A percentile compares a stretch with the other conserved stretches of the same genome.
Evolutionary conservation across 352 stramenopile genomes (phyloP).

Genomic region (Phytophthora citricola): DNA sequence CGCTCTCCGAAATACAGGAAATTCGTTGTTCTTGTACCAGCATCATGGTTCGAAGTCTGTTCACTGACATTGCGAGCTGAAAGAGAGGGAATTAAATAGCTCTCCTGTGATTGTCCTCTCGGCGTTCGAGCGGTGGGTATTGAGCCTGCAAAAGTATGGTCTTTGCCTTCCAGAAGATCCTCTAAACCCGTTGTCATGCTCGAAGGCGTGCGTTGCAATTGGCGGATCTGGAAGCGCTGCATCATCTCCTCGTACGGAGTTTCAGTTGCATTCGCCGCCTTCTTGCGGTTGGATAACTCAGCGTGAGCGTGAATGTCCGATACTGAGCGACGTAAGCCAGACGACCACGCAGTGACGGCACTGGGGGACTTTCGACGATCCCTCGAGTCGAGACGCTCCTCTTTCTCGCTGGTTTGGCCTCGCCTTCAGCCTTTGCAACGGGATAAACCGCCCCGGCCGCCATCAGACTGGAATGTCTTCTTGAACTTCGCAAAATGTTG

Average conservation of each 20-base stretch:
- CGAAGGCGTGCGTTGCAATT: conserved; percentile 29
- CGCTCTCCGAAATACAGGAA: conserved; percentile 18
- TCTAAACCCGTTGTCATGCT: conserved; percentile 17
- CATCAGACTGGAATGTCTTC: conserved; percentile 10
- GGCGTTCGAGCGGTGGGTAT: conserved; percentile 12
- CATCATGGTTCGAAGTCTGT: conserved; percentile 5
- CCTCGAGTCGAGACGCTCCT: conserved; percentile 27
- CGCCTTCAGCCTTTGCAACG: conserved; percentile 7
- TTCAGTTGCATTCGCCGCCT: conserved; percentile 5
- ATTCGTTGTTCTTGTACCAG: conserved; percentile 2
- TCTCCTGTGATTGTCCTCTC: conserved; percentile 8
- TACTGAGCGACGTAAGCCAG: conserved; percentile 18
- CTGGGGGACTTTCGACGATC: conserved; percentile 11
- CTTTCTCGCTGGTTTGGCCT: conserved; percentile 4
- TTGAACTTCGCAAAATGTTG: conserved; percentile 1
- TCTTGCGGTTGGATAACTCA: neutral
- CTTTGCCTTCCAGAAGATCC: no score
- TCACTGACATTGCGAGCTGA: conserved; percentile 26
- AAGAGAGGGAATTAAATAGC: conserved; percentile 4
- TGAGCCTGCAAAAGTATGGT: no score
- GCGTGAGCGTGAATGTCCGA: conserved; percentile 20
- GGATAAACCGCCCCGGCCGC: conserved; percentile 11
- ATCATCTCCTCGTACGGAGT: conserved; percentile 59
- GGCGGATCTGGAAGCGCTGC: conserved; percentile 55
- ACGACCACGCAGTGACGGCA: neutral